These are phyloP conservation scores for Colletotrichum cordylinicola DNA, from an alignment of 2,329 filamentous ascomycete species.

Conservation along the genomic window DNA sequence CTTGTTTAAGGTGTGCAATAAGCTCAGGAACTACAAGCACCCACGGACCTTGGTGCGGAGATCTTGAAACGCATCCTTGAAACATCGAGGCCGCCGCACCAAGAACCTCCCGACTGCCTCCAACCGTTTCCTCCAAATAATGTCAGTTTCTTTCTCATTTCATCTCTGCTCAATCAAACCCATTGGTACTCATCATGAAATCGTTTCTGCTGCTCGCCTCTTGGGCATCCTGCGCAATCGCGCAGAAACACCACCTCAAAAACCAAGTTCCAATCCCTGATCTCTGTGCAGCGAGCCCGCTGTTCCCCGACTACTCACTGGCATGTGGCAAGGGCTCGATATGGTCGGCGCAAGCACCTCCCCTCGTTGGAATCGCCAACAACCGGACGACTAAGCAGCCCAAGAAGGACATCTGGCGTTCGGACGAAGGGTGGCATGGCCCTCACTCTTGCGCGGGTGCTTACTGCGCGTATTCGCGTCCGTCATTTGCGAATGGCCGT, in stretches of 20 bases:
- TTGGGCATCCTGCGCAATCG: background rate
- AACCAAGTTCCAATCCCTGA: background rate
- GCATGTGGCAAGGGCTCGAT: background rate
- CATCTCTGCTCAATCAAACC: background rate
- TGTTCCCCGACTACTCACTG: background rate
- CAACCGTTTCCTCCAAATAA: background rate
- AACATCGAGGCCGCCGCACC: background rate
- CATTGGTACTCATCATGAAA: background rate
- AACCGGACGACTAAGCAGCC: background rate
- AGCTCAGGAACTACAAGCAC: background rate
- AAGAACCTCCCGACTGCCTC: background rate
- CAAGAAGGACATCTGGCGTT: constrained; percentile 20
- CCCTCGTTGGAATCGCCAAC: background rate
- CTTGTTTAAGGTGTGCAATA: background rate
- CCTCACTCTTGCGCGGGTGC: constrained; percentile 16
- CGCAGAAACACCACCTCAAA: background rate
- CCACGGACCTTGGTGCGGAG: constrained; percentile 6
- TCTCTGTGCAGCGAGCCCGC: constrained; percentile 11
- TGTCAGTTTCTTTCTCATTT: background rate
- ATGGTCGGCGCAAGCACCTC: background rate
- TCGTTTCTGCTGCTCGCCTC: background rate
- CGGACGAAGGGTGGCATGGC: constrained; percentile 19
- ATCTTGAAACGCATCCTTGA: constrained; percentile 20
- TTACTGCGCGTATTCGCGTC: constrained; percentile 40
- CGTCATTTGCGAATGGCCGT: constrained; percentile 37